Evolutionary conservation across 768 basidiomycete genomes (phyloP).

Genomic region (Termitomyces sp.): DNA sequence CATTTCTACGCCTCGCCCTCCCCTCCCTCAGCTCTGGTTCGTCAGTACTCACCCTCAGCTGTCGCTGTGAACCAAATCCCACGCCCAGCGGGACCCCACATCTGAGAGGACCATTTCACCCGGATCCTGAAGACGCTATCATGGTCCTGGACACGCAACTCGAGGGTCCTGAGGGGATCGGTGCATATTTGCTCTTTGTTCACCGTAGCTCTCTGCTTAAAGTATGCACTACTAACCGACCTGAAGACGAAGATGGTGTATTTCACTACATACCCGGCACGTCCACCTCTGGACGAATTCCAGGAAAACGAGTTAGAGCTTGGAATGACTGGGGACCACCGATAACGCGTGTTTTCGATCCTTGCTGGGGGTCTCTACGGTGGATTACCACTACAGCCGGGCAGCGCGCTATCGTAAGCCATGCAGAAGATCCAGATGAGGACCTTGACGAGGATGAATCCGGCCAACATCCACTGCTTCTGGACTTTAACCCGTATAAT

Average conservation of each 20-base stretch:
- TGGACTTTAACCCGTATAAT: constrained; percentile 6
- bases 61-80: constrained; percentile 14
- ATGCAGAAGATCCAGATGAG: background rate
- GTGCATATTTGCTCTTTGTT: constrained; percentile 6
- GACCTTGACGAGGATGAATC: background rate
- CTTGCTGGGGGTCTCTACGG: background rate
- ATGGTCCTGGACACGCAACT: constrained; percentile 4
- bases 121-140: constrained; percentile 5
- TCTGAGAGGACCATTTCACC: constrained; percentile 2
- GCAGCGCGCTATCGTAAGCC: constrained; percentile 14
- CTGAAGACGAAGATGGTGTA: constrained; percentile 1
- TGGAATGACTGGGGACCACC: constrained; percentile 18
- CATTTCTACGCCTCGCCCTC: constrained; percentile 2
- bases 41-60: background rate
- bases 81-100: background rate
- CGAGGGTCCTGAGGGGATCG: background rate
- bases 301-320: background rate
- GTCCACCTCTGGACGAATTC: background rate
- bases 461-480: background rate
- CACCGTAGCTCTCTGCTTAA: constrained; percentile 4
- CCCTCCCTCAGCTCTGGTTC: background rate
- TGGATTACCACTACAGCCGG: constrained; percentile 21
- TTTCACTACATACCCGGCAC: background rate
- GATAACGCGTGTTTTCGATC: constrained; percentile 13
- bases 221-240: background rate